Conservation (phyloP, 345 rosid genomes). For the Linum lewisii region DNA sequence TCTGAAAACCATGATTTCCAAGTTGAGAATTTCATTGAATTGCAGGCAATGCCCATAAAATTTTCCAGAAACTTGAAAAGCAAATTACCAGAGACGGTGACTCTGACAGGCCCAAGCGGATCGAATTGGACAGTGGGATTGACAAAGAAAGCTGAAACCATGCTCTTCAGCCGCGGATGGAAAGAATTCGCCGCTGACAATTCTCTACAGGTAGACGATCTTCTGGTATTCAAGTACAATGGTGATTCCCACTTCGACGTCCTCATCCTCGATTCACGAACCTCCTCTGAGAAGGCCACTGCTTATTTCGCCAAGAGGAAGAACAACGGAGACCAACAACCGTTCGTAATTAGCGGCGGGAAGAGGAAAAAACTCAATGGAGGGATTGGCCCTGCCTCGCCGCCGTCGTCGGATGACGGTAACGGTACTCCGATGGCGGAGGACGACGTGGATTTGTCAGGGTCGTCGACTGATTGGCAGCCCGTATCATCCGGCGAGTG, state of each 20-base stretch:
- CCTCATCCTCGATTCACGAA: neutral
- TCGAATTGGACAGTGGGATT: neutral
- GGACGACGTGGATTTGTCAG: neutral
- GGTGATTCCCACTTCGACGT: neutral
- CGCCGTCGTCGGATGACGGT: neutral
- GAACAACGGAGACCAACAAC: neutral
- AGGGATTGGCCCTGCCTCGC: neutral
- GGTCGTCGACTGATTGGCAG: neutral
- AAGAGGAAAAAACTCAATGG: neutral
- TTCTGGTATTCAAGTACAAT: slow-evolving; percentile 1
- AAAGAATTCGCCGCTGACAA: neutral
- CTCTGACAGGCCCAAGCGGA: slow-evolving; percentile 1
- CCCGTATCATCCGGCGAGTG: neutral
- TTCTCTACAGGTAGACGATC: neutral
- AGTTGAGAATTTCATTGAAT: neutral
- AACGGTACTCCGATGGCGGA: neutral
- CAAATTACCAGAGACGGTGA: neutral
- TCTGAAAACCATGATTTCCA: no score
- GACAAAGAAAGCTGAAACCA: neutral
- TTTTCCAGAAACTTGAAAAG: neutral
- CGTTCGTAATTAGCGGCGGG: no score
- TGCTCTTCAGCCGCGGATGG: neutral
- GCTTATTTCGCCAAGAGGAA: neutral
- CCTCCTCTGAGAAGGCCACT: neutral
- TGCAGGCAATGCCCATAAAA: neutral